Evolutionary conservation across 345 rosid genomes (phyloP).

Genomic region (Acer saccharum): DNA sequence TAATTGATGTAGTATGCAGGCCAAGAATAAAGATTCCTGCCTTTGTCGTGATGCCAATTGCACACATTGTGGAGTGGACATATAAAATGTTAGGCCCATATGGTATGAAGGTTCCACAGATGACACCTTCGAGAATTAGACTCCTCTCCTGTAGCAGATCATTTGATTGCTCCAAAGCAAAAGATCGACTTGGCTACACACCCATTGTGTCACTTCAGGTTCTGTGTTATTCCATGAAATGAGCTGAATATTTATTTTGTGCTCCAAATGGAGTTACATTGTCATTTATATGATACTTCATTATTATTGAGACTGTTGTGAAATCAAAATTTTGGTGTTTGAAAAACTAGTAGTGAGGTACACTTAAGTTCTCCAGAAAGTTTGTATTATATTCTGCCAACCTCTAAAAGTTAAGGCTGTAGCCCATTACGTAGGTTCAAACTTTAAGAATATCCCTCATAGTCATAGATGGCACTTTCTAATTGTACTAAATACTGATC

Average conservation of each 20-base stretch:
- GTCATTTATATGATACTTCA: conserved; percentile 9
- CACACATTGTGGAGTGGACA: conserved; percentile 65
- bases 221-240: conserved; percentile 20
- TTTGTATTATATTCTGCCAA: conserved; percentile 3
- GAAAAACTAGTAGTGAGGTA: conserved; percentile 5
- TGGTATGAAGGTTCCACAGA: conserved; percentile 90
- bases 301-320: background rate
- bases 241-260: background rate
- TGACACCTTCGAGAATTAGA: conserved; percentile 89
- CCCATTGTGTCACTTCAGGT: conserved; percentile 87
- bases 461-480: background rate
- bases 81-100: conserved; percentile 73
- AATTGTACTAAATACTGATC: background rate
- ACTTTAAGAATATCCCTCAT: conserved; percentile 15
- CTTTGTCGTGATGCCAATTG: conserved; percentile 75
- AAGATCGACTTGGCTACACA: conserved; percentile 76
- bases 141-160: conserved; percentile 82
- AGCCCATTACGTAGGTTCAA: background rate
- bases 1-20: conserved; percentile 55
- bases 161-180: conserved; percentile 78
- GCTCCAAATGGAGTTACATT: background rate
- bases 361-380: conserved; percentile 8
- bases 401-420: background rate
- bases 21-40: conserved; percentile 89
- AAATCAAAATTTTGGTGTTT: background rate